A percentile compares a stretch with the other conserved stretches of the same genome.
phyloP scores from a whole-genome alignment of 257 asterid genomes.

The Leptodermis oblonga region DNA sequence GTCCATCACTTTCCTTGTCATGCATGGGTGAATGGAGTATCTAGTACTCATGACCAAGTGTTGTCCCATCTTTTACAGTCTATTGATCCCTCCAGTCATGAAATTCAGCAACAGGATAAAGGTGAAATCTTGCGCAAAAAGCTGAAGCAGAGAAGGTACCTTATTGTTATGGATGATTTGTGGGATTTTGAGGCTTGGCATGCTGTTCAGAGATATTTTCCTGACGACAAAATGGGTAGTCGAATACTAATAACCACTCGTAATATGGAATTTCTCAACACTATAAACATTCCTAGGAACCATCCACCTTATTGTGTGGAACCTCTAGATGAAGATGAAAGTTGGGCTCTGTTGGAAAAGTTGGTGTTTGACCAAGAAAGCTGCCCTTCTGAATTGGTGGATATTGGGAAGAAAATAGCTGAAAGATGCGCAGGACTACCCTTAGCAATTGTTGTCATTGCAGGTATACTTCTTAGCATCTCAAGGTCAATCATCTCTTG shows the following conservation, averaged over 20 bases:
- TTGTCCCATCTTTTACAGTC: background rate
- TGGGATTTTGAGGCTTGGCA: background rate
- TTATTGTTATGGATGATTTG: conserved; percentile 7
- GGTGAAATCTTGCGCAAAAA: background rate
- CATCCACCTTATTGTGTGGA: conserved; percentile 8
- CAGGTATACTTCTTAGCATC: conserved; percentile 15
- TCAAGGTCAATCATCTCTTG: background rate
- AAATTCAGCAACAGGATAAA: background rate
- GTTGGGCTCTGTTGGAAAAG: conserved; percentile 9
- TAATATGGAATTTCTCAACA: background rate
- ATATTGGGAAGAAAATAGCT: background rate
- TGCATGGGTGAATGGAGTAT: conserved; percentile 2
- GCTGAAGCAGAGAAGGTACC: too few relatives aligned
- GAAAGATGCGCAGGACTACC: conserved; percentile 14
- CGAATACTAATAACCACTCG: conserved; percentile 13
- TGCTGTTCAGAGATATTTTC: background rate
- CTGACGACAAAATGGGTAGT: conserved; percentile 9
- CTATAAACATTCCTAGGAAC: background rate
- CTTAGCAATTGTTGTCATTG: conserved; percentile 12
- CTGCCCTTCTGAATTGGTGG: background rate
- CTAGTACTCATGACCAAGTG: background rate
- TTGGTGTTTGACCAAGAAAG: background rate
- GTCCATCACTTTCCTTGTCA: background rate
- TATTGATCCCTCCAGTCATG: background rate
- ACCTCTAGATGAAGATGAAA: background rate